Percentiles rank a stretch among this genome's conserved stretches.
Evolutionary conservation across 31 red algal genomes (phyloP).

Genomic region (Endocladia muricata): DNA sequence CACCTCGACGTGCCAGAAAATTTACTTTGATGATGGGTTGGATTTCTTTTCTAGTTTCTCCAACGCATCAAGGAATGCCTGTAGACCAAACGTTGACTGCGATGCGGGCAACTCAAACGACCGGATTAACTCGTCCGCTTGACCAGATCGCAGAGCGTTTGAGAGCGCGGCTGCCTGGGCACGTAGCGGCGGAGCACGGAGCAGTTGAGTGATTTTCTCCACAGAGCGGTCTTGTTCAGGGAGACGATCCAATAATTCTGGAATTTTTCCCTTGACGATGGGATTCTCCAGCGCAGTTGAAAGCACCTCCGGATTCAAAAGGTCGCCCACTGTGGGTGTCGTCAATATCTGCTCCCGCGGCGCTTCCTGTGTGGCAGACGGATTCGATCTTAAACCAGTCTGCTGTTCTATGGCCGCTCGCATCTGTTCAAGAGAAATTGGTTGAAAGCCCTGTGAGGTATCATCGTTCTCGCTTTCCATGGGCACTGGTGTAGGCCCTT

Average conservation of each 20-base stretch:
- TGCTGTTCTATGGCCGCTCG: slow-evolving; percentile 6
- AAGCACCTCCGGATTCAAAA: slow-evolving; percentile 33
- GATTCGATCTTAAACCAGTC: background rate
- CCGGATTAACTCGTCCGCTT: slow-evolving; percentile 31
- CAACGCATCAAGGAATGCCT: slow-evolving; percentile 25
- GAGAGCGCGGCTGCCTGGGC: slow-evolving; percentile 31
- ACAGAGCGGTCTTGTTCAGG: slow-evolving; percentile 40
- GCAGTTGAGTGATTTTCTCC: slow-evolving; percentile 6
- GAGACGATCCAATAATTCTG: slow-evolving; percentile 19
- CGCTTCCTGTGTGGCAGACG: background rate
- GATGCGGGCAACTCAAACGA: slow-evolving; percentile 28
- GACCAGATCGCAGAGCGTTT: slow-evolving; percentile 39
- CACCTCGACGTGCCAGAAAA: too few species aligned
- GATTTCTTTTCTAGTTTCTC: slow-evolving; percentile 16
- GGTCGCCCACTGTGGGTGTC: slow-evolving; percentile 39
- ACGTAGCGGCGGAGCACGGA: slow-evolving; percentile 40
- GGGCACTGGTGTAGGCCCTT: too few species aligned
- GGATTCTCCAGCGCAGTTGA: slow-evolving; percentile 5
- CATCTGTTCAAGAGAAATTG: slow-evolving; percentile 28
- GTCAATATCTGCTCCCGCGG: slow-evolving; percentile 33
- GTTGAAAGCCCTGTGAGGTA: background rate
- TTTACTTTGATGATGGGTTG: too few species aligned
- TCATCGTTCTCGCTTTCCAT: too few species aligned
- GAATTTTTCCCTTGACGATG: slow-evolving; percentile 3
- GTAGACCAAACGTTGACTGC: background rate